Percentiles rank a stretch among this genome's conserved stretches.
Evolutionary conservation across 2,329 filamentous ascomycete genomes (phyloP).

Genomic region (Fusarium sacchari): DNA sequence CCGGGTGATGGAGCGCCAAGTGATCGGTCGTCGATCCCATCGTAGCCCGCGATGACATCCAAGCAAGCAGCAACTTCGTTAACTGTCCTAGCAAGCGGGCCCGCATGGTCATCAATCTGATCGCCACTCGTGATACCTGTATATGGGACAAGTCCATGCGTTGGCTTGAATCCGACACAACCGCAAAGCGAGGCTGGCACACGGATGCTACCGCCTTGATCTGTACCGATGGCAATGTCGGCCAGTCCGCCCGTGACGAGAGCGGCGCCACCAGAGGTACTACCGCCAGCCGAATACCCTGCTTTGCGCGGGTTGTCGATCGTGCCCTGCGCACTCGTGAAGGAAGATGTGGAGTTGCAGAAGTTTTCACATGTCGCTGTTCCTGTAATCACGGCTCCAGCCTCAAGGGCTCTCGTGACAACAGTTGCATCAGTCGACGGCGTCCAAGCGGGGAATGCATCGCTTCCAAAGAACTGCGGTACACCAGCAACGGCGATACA

Average conservation of each 20-base stretch:
- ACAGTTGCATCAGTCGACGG: slow-evolving; percentile 64
- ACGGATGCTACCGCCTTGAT: slow-evolving; percentile 59
- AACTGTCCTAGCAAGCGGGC: slow-evolving; percentile 55
- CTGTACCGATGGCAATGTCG: slow-evolving; percentile 59
- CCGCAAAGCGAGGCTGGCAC: slow-evolving; percentile 55
- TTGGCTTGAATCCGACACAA: slow-evolving; percentile 61
- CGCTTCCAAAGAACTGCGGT: slow-evolving; percentile 63
- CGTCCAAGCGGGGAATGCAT: slow-evolving; percentile 60
- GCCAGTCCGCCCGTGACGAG: slow-evolving; percentile 56
- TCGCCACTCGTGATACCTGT: slow-evolving; percentile 61
- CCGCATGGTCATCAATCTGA: slow-evolving; percentile 61
- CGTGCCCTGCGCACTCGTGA: slow-evolving; percentile 57
- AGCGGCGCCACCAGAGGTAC: slow-evolving; percentile 58
- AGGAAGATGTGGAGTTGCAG: slow-evolving; percentile 59
- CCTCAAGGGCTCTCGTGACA: slow-evolving; percentile 60
- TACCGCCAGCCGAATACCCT: slow-evolving; percentile 61
- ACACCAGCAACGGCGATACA: slow-evolving; percentile 64
- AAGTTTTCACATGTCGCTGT: slow-evolving; percentile 63
- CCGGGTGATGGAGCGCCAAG: slow-evolving; percentile 47
- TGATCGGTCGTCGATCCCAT: slow-evolving; percentile 59
- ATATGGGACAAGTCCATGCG: slow-evolving; percentile 61
- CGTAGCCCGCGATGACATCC: slow-evolving; percentile 58
- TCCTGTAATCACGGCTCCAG: slow-evolving; percentile 61
- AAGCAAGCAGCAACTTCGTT: slow-evolving; percentile 54
- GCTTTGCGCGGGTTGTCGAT: slow-evolving; percentile 57